A percentile compares a stretch with the other conserved stretches of the same genome.
phyloP scores from a whole-genome alignment of 1,284 basidiomycete genomes.

The Apiotrichum laibachii region DNA sequence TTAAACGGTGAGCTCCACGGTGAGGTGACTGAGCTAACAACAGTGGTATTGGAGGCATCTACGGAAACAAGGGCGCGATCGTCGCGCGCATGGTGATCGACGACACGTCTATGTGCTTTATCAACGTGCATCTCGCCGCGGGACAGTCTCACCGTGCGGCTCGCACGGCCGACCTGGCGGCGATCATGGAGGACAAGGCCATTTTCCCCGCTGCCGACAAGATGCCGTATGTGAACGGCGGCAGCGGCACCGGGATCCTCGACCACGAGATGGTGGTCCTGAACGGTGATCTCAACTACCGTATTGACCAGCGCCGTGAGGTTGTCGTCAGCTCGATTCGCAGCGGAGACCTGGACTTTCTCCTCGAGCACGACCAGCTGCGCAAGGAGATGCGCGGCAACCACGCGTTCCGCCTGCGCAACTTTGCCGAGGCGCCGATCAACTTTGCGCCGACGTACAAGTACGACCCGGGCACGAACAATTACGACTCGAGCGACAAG shows the following conservation, averaged over 20 bases:
- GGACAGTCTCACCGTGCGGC: slow-evolving; percentile 79
- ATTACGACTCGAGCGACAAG: slow-evolving; percentile 87
- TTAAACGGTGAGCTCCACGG: slow-evolving; percentile 60
- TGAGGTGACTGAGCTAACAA: not conserved
- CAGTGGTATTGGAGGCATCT: slow-evolving; percentile 83
- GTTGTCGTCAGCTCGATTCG: slow-evolving; percentile 68
- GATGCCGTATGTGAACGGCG: slow-evolving; percentile 77
- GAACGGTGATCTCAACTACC: slow-evolving; percentile 67
- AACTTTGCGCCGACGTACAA: slow-evolving; percentile 91
- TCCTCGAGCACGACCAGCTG: slow-evolving; percentile 83
- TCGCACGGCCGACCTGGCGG: slow-evolving; percentile 80
- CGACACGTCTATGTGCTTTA: slow-evolving; percentile 86
- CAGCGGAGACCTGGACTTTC: slow-evolving; percentile 61
- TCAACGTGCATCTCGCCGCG: slow-evolving; percentile 95
- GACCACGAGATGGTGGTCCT: slow-evolving; percentile 94
- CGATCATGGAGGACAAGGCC: slow-evolving; percentile 75
- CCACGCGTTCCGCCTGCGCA: slow-evolving; percentile 76
- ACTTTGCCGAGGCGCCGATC: slow-evolving; percentile 78
- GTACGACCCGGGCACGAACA: slow-evolving; percentile 73
- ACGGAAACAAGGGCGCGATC: slow-evolving; percentile 97
- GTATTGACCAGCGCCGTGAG: slow-evolving; percentile 86
- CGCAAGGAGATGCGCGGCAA: slow-evolving; percentile 82
- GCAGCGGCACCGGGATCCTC: slow-evolving; percentile 87
- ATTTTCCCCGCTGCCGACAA: slow-evolving; percentile 63
- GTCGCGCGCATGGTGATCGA: slow-evolving; percentile 84